Conservation (phyloP, 2,329 filamentous ascomycete species). For the Whalleya microplaca region DNA sequence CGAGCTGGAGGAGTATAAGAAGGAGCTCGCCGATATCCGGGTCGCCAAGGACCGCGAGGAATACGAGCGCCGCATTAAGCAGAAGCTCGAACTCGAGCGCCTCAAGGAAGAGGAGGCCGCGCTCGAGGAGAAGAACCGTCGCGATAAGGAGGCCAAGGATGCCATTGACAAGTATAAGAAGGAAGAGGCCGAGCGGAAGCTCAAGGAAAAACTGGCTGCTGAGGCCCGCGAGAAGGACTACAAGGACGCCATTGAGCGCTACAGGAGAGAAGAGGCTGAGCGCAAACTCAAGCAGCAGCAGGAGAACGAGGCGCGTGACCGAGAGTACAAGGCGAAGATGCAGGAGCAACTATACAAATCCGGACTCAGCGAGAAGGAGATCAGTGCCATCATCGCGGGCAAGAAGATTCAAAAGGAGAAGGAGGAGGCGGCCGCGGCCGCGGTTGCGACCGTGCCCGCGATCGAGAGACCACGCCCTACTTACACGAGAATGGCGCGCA, state of each 20-base stretch:
- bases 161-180: conserved; percentile 57
- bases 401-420: conserved; percentile 55
- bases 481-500: conserved; percentile 66
- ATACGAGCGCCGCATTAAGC: conserved; percentile 55
- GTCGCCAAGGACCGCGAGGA: conserved; percentile 51
- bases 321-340: conserved; percentile 58
- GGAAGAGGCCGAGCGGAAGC: conserved; percentile 50
- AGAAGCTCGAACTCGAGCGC: conserved; percentile 54
- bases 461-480: conserved; percentile 49
- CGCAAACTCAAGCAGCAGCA: conserved; percentile 50
- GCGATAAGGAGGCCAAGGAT: conserved; percentile 52
- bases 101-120: conserved; percentile 50
- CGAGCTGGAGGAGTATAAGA: conserved; percentile 39
- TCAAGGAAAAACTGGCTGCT: conserved; percentile 51
- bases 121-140: conserved; percentile 47
- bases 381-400: conserved; percentile 58
- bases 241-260: conserved; percentile 53
- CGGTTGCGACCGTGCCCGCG: too few relatives aligned
- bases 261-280: conserved; percentile 51
- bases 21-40: conserved; percentile 40
- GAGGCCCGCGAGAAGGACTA: conserved; percentile 53
- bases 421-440: conserved; percentile 39
- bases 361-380: conserved; percentile 62
- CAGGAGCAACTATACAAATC: conserved; percentile 62
- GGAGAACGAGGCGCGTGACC: conserved; percentile 52